These are phyloP conservation scores for Sporothrix inflata DNA, from an alignment of 2,329 filamentous ascomycete genomes.

Conservation along the genomic window DNA sequence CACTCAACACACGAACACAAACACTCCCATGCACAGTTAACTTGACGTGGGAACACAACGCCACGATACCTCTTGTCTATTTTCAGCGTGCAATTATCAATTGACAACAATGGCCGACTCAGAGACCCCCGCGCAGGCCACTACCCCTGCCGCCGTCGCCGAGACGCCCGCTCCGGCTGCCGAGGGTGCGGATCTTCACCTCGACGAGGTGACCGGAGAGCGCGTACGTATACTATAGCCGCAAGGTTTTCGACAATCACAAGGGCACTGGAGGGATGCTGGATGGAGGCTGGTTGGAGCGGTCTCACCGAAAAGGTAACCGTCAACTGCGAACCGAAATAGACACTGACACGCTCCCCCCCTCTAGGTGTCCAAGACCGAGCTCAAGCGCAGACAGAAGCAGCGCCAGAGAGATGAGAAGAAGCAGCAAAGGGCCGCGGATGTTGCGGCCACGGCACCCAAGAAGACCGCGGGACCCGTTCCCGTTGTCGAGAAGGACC, in stretches of 20 bases:
- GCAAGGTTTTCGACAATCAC: neutral
- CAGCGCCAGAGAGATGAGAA: constrained; percentile 81
- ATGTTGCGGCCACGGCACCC: constrained; percentile 54
- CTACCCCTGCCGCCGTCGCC: constrained; percentile 22
- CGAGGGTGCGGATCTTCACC: constrained; percentile 62
- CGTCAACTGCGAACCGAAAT: neutral
- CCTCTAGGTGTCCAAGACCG: constrained; percentile 68
- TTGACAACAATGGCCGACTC: constrained; percentile 33
- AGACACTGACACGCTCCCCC: neutral
- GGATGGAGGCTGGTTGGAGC: too few species aligned
- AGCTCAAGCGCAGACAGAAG: constrained; percentile 97
- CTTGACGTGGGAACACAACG: neutral
- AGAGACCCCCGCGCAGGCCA: constrained; percentile 24
- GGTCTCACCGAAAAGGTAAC: too few species aligned
- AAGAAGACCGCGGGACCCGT: constrained; percentile 59
- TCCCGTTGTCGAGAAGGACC: constrained; percentile 60
- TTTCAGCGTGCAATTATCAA: neutral
- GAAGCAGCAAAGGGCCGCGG: constrained; percentile 83
- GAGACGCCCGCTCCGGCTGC: constrained; percentile 13
- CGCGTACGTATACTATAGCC: constrained; percentile 28
- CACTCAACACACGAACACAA: neutral
- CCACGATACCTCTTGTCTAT: neutral
- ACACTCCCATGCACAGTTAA: neutral
- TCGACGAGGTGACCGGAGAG: constrained; percentile 94
- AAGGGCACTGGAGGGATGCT: too few species aligned